A percentile compares a stretch with the other conserved stretches of the same genome.
These are phyloP conservation scores for Paramecium tetraurelia DNA, from an alignment of 73 alveolate species.

Conservation along the genomic window DNA sequence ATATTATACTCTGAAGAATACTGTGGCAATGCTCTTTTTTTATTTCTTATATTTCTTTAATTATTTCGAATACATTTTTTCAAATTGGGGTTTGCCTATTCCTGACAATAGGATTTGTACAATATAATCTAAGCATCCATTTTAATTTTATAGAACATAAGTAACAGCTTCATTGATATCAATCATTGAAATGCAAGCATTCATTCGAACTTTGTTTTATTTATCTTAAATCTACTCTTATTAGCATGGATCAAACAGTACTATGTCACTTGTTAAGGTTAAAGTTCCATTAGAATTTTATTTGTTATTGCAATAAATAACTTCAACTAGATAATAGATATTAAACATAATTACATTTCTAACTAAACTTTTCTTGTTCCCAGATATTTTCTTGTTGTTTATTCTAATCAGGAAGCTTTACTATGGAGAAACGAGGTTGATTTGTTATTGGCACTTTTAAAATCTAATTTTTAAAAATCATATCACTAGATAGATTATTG, in stretches of 20 bases:
- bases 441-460: conserved; percentile 16
- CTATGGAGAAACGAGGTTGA: conserved; percentile 1
- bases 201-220: background rate
- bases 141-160: background rate
- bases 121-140: conserved; percentile 14
- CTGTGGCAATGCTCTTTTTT: conserved; percentile 22
- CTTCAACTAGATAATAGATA: background rate
- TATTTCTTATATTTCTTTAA: background rate
- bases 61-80: background rate
- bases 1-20: background rate
- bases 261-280: background rate
- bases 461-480: background rate
- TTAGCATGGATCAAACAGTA: background rate
- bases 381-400: background rate
- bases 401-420: background rate
- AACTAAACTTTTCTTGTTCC: background rate
- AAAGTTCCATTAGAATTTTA: background rate
- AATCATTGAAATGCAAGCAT: conserved; percentile 25
- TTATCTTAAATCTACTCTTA: background rate
- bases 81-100: background rate
- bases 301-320: background rate
- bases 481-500: conserved; percentile 11
- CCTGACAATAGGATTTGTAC: conserved; percentile 14
- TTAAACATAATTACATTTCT: background rate
- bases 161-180: conserved; percentile 41